phyloP scores from a whole-genome alignment of 768 basidiomycete genomes.

The Pulveroboletus sp. region DNA sequence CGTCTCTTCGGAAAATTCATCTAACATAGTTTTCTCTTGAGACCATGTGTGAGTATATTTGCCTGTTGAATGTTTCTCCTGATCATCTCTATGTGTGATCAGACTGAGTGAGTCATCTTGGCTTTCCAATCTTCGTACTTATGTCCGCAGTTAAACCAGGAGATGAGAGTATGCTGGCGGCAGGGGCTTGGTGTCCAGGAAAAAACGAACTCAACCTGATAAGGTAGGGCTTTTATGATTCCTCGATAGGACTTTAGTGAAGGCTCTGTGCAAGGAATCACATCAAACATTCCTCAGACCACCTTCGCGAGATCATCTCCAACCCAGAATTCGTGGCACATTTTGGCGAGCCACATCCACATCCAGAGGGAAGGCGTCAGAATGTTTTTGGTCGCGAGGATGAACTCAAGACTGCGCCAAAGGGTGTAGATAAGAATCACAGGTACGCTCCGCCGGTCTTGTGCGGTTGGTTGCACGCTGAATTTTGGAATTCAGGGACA shows the following conservation, averaged over 20 bases:
- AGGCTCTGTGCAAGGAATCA: conserved; percentile 44
- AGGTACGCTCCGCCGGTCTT: conserved; percentile 39
- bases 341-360: conserved; percentile 69
- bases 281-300: conserved; percentile 55
- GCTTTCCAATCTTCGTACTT: not conserved
- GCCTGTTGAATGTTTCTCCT: not conserved
- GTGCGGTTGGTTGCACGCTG: not conserved
- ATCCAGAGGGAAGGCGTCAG: conserved; percentile 56
- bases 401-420: conserved; percentile 87
- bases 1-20: not conserved
- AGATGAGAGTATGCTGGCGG: conserved; percentile 68
- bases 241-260: not conserved
- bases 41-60: conserved; percentile 21
- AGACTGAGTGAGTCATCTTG: conserved; percentile 21
- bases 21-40: conserved; percentile 16
- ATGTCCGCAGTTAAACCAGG: conserved; percentile 55
- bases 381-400: conserved; percentile 88
- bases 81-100: not conserved
- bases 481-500: conserved; percentile 52
- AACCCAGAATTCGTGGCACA: conserved; percentile 64
- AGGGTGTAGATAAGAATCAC: conserved; percentile 82
- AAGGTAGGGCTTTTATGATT: conserved; percentile 40
- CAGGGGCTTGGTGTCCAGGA: conserved; percentile 74
- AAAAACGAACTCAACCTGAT: conserved; percentile 77
- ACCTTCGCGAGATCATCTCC: conserved; percentile 65